Evolutionary conservation across 192 early-diverging fungal genomes (phyloP), one percentile per base, ranked within the genome.

Genomic region (Coemansia sp.): DNA sequence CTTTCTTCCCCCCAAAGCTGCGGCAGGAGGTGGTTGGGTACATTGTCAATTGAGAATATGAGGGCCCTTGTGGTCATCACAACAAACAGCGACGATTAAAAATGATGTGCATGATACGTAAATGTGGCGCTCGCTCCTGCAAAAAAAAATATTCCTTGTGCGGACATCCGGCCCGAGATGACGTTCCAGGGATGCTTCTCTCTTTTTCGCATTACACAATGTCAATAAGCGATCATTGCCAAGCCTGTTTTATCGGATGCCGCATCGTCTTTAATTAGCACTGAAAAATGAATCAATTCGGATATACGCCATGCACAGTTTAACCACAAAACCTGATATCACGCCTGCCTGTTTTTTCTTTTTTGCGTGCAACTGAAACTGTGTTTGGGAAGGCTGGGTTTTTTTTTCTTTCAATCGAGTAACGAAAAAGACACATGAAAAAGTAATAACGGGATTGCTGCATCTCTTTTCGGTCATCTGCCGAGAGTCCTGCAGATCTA

Each of bases 271-370:
- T 59, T 59, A 59, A 59, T 59, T 33, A 34, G 16, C 6, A 34
- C 3, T 34, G 57, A 59, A 34, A 59, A 59, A 36, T 59, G 34
- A 34, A 34, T 5, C 57, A 59, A n/a, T 18, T 31, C 31, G 15
- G 57, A 59, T 36, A 33, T 33, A 6, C 57, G 57, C 57, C 57
- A 59, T 59, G 57, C 57, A 59, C 7, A 59, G 31, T 59, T 59
- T 59, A 59, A 59, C 57, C 57, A 36, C 54, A 13, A 27, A 27
- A 27, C 24, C 24, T 27, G 24, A 27, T 27, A 27, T 27, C 24
- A 27, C 24, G 22, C 20, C 7, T 24, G 54, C 4, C 33, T 27
- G 31, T 20, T 24, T 6, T 38, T 57, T 33, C n/a, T 34, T 59
- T 34, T 59, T 59, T 13, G 15, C 31, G 29, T 33, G 55, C 31